Evolutionary conservation across 2,329 filamentous ascomycete genomes (phyloP), one percentile per base, ranked within the genome.

Genomic region (Botrytis galanthina): DNA sequence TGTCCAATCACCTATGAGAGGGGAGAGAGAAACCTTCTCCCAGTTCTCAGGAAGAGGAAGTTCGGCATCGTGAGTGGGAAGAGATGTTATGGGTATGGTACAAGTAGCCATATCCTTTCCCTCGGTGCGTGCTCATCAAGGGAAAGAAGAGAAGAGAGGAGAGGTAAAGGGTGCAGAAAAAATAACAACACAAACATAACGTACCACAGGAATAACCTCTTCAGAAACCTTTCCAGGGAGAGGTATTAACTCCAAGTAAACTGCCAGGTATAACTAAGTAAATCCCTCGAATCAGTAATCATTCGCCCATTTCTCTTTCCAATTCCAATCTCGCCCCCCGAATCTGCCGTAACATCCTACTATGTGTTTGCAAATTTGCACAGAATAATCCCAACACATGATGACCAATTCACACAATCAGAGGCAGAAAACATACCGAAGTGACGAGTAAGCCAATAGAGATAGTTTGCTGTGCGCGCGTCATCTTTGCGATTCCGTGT

Each of bases 401-500:
- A 69, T 68, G 39, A 72, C 29, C 54, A 59, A 59, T 68, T 48
- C 46, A 67, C 16, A 59, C 35, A 44, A 57, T n/a, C 29, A 70
- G 46, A 67, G 26, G 46, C 20, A 64, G 48, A 72, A 37, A 64
- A 61, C 75, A 79, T 91, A 98, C 95, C 54, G 95, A 97, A 80
- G 93, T 93, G 83, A 96, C 88, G 79, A 98, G 88, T 80, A 98
- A 90, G 80, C 90, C 91, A 80, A 97, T 87, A 75, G 94, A 97
- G 82, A 98, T 91, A 77, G 93, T 95, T 84, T 98, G 95, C 83
- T 93, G 91, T 35, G 96, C 96, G 84, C 95, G 94, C 78, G 96
- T 97, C 96, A 98, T 98, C 77, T 77, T 91, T 84, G 78, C 74
- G 71, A 63, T 67, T 63, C n/a, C 51, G n/a, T 46, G 48, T 48